These are phyloP conservation scores for Bromus sterilis DNA, from an alignment of 176 grass and related monocot species.

Conservation along the genomic window DNA sequence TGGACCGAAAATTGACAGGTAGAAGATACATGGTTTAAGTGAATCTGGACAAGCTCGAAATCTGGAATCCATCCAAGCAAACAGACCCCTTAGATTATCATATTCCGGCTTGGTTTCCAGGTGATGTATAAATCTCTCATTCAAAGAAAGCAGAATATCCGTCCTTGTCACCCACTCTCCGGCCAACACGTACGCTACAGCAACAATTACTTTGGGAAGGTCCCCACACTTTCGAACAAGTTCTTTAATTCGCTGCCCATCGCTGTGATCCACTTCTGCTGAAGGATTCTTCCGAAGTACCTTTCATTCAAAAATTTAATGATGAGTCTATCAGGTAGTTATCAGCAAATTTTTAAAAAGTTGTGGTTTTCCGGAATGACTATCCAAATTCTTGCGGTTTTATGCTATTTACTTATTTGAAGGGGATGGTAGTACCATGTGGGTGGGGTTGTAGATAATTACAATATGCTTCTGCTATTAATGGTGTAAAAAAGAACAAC, in stretches of 20 bases:
- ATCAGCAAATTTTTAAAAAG: no score
- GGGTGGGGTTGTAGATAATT: no score
- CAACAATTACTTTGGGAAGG: slow-evolving; percentile 30
- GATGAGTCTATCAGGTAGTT: no score
- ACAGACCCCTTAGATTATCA: background rate
- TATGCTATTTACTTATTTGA: no score
- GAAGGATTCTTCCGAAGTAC: background rate
- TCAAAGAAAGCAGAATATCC: background rate
- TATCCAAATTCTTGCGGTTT: no score
- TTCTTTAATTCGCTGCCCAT: background rate
- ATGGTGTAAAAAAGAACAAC: no score
- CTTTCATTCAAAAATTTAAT: background rate
- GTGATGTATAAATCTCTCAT: background rate
- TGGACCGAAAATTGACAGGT: slow-evolving; percentile 11
- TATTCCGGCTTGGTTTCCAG: background rate
- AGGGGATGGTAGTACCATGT: no score
- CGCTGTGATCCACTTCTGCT: background rate
- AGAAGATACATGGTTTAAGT: slow-evolving; percentile 34
- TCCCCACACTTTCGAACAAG: slow-evolving; percentile 12
- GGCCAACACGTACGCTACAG: background rate
- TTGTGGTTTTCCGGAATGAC: no score
- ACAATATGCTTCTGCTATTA: no score
- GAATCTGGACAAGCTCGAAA: background rate
- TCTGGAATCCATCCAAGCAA: background rate
- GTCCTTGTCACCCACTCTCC: background rate